A percentile compares a stretch with the other conserved stretches of the same genome.
These are phyloP conservation scores for Phytopythium kandeliae DNA, from an alignment of 352 stramenopile species.

Conservation along the genomic window DNA sequence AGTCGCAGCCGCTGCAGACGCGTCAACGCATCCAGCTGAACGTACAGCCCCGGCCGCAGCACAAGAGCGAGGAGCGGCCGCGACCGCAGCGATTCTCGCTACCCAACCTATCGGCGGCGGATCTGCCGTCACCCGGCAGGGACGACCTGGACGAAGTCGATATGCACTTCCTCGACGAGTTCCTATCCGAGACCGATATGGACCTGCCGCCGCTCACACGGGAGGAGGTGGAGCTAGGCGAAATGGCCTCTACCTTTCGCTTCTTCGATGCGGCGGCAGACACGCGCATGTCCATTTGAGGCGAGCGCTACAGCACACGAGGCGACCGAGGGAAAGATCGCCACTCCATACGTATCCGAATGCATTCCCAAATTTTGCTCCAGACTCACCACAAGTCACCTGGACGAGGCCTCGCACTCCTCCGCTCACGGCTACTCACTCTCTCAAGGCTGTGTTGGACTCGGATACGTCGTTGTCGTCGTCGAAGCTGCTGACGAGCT, in stretches of 20 bases:
- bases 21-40: slow-evolving; percentile 5
- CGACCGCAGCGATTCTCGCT: slow-evolving; percentile 12
- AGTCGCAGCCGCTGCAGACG: neutral
- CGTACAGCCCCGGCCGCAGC: neutral
- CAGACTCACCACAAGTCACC: too few species aligned
- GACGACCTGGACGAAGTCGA: slow-evolving; percentile 12
- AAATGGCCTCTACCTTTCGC: slow-evolving; percentile 2
- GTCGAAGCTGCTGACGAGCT: slow-evolving; percentile 11
- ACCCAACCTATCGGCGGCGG: slow-evolving; percentile 6
- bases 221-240: slow-evolving; percentile 2
- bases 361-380: too few species aligned
- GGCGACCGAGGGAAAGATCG: too few species aligned
- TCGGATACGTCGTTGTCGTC: slow-evolving; percentile 7
- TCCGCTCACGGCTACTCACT: too few species aligned
- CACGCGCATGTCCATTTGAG: slow-evolving; percentile 17
- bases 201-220: slow-evolving; percentile 12
- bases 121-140: neutral
- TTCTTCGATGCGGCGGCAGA: slow-evolving; percentile 10
- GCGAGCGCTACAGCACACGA: too few species aligned
- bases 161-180: slow-evolving; percentile 19
- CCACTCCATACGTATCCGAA: too few species aligned
- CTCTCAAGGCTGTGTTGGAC: neutral
- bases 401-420: too few species aligned
- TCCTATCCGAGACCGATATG: slow-evolving; percentile 20
- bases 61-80: slow-evolving; percentile 1